Evolutionary conservation across 2,329 filamentous ascomycete genomes (phyloP), one percentile per base, ranked within the genome.

Genomic region (Fusarium buharicum): DNA sequence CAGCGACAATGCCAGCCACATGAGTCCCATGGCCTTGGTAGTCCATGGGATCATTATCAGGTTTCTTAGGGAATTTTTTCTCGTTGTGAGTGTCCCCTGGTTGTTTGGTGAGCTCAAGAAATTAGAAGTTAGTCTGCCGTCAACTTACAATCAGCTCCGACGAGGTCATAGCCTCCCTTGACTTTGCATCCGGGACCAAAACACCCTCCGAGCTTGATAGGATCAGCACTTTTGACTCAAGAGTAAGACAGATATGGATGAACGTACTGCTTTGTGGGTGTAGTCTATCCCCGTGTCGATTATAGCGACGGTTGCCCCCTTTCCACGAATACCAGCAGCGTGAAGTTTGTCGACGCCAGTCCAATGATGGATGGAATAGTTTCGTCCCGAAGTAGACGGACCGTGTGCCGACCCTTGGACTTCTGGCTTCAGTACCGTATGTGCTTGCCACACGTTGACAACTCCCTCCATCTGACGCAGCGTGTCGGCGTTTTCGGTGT

Each of bases 1-100:
- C 82, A 22, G 76, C 81, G 59, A 84, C 77, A 20, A 81, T 81
- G 17, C 82, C 82, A 16, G 81, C 77, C 31, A 81, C 79, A 50
- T 78, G 76, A 5, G 76, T 78, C 2, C 76, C 76, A 33, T 78
- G 76, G 1, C 73, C 74, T 36, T 71, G 66, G 12, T 68, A 67
- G 47, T 77, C 75, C 67, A 74, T 72, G 0, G 75, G 75, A 28
- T 77, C 73, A 16, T 66, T 62, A 36, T 78, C 76, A 2, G 76
- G 76, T 6, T 50, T 55, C 46, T 74, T 75, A 1, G 73, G 73
- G 20, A 64, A 66, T 36, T 53, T 53, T n/a, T 59, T 66, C 55
- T 74, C 72, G 22, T 74, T 58, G 10, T 72, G 66, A 6, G 69
- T 60, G 20, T 74, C 66, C 73, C 73, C 73, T 75, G 27, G 4